These are phyloP conservation scores for Nakaseomyces uthaithaninus DNA, from an alignment of 1,139 yeast species.

Conservation along the genomic window DNA sequence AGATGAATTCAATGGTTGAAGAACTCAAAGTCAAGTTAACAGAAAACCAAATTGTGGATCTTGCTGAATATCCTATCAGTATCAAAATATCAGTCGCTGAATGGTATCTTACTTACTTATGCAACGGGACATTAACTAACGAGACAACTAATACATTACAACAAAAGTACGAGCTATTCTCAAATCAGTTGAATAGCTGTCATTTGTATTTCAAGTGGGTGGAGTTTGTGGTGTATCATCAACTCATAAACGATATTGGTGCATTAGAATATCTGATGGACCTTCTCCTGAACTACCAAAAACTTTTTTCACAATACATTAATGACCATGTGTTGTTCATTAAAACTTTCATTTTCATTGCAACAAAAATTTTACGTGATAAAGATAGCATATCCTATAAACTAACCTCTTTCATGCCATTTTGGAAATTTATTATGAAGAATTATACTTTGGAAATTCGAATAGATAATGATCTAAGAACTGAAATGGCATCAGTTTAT, in stretches of 20 bases:
- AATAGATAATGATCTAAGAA: slow-evolving; percentile 26
- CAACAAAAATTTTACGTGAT: slow-evolving; percentile 20
- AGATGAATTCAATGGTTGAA: slow-evolving; percentile 20
- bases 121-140: slow-evolving; percentile 18
- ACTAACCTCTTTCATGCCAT: slow-evolving; percentile 24
- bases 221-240: slow-evolving; percentile 31
- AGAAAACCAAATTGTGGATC: slow-evolving; percentile 9
- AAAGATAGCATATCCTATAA: slow-evolving; percentile 22
- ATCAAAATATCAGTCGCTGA: slow-evolving; percentile 29
- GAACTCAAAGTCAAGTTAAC: slow-evolving; percentile 17
- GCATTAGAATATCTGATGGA: slow-evolving; percentile 27
- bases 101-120: slow-evolving; percentile 27
- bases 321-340: slow-evolving; percentile 30
- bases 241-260: slow-evolving; percentile 24
- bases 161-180: slow-evolving; percentile 22
- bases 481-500: slow-evolving; percentile 24
- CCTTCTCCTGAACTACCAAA: slow-evolving; percentile 25
- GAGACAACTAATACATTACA: slow-evolving; percentile 19
- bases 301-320: slow-evolving; percentile 27
- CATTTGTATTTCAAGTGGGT: slow-evolving; percentile 32
- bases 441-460: slow-evolving; percentile 25
- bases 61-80: slow-evolving; percentile 19
- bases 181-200: slow-evolving; percentile 21
- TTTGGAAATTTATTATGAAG: slow-evolving; percentile 31
- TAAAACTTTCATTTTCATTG: slow-evolving; percentile 28